Conservation (phyloP, 495 filamentous ascomycete species). For the Glonium stellatum region DNA sequence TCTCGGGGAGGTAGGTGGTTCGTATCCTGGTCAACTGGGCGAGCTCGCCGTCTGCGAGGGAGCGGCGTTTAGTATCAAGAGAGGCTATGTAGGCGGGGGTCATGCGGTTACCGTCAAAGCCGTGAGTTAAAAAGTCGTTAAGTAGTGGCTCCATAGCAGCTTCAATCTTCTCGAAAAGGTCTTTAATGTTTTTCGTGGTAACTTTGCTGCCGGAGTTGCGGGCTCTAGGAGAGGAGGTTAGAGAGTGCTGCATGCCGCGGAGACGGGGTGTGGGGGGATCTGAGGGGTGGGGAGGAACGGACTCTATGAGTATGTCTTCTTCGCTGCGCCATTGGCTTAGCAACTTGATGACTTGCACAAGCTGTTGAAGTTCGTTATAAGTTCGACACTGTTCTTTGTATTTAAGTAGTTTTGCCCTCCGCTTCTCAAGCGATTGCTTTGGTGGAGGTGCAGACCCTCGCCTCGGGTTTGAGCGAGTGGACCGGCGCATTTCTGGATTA, state of each 20-base stretch:
- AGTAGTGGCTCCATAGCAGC: constrained; percentile 11
- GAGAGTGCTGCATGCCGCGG: background rate
- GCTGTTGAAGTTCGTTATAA: constrained; percentile 66
- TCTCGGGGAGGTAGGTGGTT: constrained; percentile 70
- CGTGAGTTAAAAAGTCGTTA: constrained; percentile 3
- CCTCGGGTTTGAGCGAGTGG: too few relatives aligned
- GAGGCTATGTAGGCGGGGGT: background rate
- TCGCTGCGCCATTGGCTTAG: constrained; percentile 53
- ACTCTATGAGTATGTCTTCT: constrained; percentile 36
- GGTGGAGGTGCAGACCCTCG: background rate
- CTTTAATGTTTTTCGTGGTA: constrained; percentile 13
- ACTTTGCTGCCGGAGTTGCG: constrained; percentile 3
- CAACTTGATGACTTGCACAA: constrained; percentile 58
- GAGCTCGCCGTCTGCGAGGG: constrained; percentile 9
- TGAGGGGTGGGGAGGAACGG: constrained; percentile 8
- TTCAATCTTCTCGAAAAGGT: constrained; percentile 15
- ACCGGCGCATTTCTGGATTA: too few relatives aligned
- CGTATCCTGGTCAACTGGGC: constrained; percentile 47
- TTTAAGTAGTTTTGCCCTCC: constrained; percentile 8
- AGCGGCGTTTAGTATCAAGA: background rate
- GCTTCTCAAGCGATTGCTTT: background rate
- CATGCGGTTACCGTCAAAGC: constrained; percentile 1
- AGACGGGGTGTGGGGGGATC: background rate
- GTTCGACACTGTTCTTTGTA: constrained; percentile 45
- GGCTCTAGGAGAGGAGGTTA: background rate